Evolutionary conservation across 1,139 yeast genomes (phyloP).

Genomic region (Geotrichum candidum): DNA sequence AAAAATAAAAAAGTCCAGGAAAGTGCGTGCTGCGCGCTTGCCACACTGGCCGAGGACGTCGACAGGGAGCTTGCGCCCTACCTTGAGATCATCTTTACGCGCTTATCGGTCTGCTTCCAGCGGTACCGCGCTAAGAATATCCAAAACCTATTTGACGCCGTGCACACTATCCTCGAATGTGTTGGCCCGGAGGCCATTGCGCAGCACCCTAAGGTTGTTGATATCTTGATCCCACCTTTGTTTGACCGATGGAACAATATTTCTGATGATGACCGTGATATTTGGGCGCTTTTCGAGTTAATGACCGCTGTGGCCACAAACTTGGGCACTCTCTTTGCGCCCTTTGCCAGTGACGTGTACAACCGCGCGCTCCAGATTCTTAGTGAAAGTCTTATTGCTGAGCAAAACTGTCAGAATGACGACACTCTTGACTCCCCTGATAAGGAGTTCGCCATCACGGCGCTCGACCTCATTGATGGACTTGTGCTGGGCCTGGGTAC

Average conservation of each 20-base stretch:
- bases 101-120: constrained; percentile 66
- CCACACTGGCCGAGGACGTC: constrained; percentile 74
- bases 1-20: constrained; percentile 88
- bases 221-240: constrained; percentile 69
- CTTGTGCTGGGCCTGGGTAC: constrained; percentile 79
- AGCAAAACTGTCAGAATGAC: constrained; percentile 58
- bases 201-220: constrained; percentile 43
- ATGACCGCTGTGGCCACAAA: constrained; percentile 88
- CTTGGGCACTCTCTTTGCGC: constrained; percentile 76
- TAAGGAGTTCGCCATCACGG: constrained; percentile 82
- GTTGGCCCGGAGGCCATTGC: constrained; percentile 42
- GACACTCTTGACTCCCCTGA: constrained; percentile 75
- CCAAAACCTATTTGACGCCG: constrained; percentile 78
- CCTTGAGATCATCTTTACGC: constrained; percentile 60
- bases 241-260: constrained; percentile 71
- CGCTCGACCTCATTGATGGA: constrained; percentile 87
- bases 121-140: constrained; percentile 78
- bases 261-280: constrained; percentile 68
- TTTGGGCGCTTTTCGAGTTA: constrained; percentile 92
- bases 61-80: constrained; percentile 55
- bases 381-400: constrained; percentile 59
- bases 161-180: constrained; percentile 84
- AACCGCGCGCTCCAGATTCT: constrained; percentile 69
- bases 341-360: constrained; percentile 87
- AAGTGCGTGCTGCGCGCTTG: constrained; percentile 83